Evolutionary conservation across 108 stramenopile species (phyloP).

Genomic region (Stephanodiscus triporus): DNA sequence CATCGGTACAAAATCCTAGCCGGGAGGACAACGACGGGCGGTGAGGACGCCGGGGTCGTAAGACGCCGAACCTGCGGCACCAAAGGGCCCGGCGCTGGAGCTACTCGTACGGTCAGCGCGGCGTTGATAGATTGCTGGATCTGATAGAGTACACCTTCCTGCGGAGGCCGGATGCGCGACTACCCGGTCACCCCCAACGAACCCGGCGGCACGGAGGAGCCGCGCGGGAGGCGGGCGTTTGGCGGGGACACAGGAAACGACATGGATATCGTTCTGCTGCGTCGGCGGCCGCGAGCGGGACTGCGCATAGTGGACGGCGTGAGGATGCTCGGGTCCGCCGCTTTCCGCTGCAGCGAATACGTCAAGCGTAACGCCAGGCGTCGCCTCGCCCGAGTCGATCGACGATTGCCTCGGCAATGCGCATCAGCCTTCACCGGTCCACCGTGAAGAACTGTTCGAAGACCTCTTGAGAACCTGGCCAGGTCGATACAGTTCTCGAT

Average conservation of each 20-base stretch:
- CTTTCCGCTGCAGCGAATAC: conserved; percentile 81
- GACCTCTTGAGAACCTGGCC: conserved; percentile 84
- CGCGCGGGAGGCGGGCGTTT: conserved; percentile 52
- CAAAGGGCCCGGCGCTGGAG: conserved; percentile 66
- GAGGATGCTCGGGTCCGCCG: conserved; percentile 88
- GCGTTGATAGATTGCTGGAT: conserved; percentile 82
- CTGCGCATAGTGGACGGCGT: conserved; percentile 87
- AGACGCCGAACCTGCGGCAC: conserved; percentile 52
- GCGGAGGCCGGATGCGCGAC: conserved; percentile 58
- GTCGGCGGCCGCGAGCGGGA: conserved; percentile 80
- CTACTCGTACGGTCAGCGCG: conserved; percentile 66
- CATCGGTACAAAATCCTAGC: conserved; percentile 26
- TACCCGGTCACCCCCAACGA: conserved; percentile 14
- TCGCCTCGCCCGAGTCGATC: conserved; percentile 23
- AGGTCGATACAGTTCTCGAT: conserved; percentile 84
- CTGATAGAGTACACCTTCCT: conserved; percentile 87
- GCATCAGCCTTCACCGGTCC: conserved; percentile 87
- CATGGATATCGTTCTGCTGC: conserved; percentile 68
- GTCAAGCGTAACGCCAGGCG: conserved; percentile 19
- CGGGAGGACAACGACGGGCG: not conserved
- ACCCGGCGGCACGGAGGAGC: conserved; percentile 2
- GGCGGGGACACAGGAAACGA: conserved; percentile 36
- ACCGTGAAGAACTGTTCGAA: conserved; percentile 86
- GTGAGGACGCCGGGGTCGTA: conserved; percentile 13
- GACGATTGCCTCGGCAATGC: conserved; percentile 77